phyloP scores from a whole-genome alignment of 2,329 filamentous ascomycete genomes.

The Exserohilum rostratum region DNA sequence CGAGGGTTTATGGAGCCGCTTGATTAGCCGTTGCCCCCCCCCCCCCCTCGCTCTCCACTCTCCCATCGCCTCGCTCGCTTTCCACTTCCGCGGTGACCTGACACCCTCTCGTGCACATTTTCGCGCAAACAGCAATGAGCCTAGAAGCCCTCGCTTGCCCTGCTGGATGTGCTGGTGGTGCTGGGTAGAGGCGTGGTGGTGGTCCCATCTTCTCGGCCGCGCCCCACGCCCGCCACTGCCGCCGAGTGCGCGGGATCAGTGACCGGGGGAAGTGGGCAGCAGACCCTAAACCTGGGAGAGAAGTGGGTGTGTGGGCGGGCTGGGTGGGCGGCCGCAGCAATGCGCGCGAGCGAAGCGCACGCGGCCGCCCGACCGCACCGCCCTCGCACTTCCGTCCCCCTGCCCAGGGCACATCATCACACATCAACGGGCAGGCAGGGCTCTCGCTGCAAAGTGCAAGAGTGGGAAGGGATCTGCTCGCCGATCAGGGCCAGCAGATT shows the following conservation, averaged over 20 bases:
- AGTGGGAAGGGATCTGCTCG: conserved; percentile 2
- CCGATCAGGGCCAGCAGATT: conserved; percentile 1
- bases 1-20: too few relatives aligned
- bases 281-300: not conserved
- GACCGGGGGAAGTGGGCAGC: not conserved
- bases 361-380: not conserved
- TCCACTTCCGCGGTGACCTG: too few relatives aligned
- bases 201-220: not conserved
- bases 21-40: too few relatives aligned
- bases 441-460: not conserved
- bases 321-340: not conserved
- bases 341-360: not conserved
- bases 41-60: too few relatives aligned
- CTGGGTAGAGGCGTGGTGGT: too few relatives aligned
- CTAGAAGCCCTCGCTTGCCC: too few relatives aligned
- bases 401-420: not conserved
- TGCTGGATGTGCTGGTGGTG: too few relatives aligned
- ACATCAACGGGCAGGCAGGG: conserved; percentile 1
- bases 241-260: not conserved
- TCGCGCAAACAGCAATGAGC: too few relatives aligned
- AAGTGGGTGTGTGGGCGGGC: not conserved
- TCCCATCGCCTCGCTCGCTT: too few relatives aligned
- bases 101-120: too few relatives aligned
- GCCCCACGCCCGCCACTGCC: conserved; percentile 3
- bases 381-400: not conserved